Base-by-base conservation (phyloP, 1,284 basidiomycete genomes). In the Naganishia liquefaciens region DNA sequence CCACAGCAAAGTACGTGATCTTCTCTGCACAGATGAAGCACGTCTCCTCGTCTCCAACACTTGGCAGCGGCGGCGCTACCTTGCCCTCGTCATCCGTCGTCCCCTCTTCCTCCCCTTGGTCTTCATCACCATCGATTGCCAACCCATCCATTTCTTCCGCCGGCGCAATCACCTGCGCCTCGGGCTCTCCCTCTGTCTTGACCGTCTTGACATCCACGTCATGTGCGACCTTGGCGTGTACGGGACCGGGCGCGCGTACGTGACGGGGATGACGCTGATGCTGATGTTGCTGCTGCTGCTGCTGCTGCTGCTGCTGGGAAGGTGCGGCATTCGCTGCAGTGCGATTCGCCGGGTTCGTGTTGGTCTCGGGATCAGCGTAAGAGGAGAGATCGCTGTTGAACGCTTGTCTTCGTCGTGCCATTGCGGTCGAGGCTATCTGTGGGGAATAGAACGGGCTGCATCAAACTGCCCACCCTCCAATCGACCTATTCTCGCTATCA, bases 1-100 rank as follows among this genome's bases (percentile, higher is more conserved):
- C 89, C 19, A 97, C 80, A 11, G 91, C 87, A 78, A 88, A 94
- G 75, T 91, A 94, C 73, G 89, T 91, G 76, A 97, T 87, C 2
- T 89, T 89, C 75, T 99, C 93, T 1, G 95, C 93, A 74, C 95
- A 99, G 77, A 99, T 98, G 83, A 88, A 95, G 80, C 96, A 99
- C 4, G 88, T 76, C 17, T 82, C 71, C 52, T 80, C 74, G 73
- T 83, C 82, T 5, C 17, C 40, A 0, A 54, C 62, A 9, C 42
- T 42, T 37, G 62, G 52, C 15, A 60, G 28, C 21, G 57, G 57
- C 46, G 57, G 49, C 17, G 49, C 47, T 19, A 51, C 21, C 54
- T 11, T 37, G n/a, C 42, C 30, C 19, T 55, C 33, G 28, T 47
- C 54, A 23, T 63, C 50, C 3, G 23, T 30, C 11, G 30, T 33